Percentiles rank a stretch among this genome's conserved stretches.
Evolutionary conservation across 257 asterid genomes (phyloP).

Genomic region (Nicotiana benthamiana): DNA sequence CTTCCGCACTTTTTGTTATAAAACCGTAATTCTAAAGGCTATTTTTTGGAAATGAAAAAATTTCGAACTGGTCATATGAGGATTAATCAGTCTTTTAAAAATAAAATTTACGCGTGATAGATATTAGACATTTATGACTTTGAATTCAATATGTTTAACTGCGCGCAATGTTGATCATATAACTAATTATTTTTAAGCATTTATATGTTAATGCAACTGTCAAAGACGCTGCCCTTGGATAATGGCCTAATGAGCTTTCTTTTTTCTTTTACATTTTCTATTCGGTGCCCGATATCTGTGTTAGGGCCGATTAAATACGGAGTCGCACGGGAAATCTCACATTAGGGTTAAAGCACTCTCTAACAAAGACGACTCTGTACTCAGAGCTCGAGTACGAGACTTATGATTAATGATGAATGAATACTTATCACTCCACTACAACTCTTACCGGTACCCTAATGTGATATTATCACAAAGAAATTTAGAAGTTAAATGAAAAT

Average conservation of each 20-base stretch:
- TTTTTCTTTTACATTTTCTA: no score
- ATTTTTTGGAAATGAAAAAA: neutral
- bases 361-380: no score
- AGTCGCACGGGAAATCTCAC: no score
- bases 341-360: rapidly evolving
- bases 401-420: no score
- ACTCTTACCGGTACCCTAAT: no score
- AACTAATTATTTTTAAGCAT: neutral
- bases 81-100: neutral
- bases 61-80: neutral
- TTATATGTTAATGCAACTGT: no score
- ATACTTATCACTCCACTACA: no score
- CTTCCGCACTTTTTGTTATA: neutral
- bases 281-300: no score
- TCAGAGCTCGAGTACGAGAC: rapidly evolving
- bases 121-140: neutral
- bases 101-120: neutral
- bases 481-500: neutral
- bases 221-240: neutral
- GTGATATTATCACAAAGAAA: neutral
- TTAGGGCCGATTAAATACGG: no score
- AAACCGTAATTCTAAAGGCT: neutral
- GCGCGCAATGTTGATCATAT: neutral
- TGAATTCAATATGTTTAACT: neutral
- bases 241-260: neutral